Evolutionary conservation across 352 stramenopile species (phyloP).

Genomic region (Phytophthora citricola): DNA sequence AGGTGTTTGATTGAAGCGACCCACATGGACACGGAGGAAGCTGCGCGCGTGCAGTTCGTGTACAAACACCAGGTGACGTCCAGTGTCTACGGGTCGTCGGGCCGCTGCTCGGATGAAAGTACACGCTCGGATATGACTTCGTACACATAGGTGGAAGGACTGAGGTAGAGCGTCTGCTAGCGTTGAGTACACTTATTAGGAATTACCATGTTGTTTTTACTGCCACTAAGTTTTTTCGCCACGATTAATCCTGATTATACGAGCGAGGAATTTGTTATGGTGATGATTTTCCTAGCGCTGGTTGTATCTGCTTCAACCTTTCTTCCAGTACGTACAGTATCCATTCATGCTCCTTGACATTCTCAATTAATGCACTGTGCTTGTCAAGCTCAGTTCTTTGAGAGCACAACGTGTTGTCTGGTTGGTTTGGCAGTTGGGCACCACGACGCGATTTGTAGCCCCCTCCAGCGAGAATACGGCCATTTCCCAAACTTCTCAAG

Average conservation of each 20-base stretch:
- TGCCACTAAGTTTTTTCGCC: no score
- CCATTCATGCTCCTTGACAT: background rate
- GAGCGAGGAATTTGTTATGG: no score
- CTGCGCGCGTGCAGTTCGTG: slow-evolving; percentile 30
- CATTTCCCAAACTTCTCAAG: background rate
- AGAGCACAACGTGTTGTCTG: background rate
- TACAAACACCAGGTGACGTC: slow-evolving; percentile 23
- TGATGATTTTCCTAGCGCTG: no score
- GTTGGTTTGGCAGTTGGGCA: background rate
- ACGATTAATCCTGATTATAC: no score
- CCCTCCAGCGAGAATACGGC: background rate
- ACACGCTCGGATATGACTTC: slow-evolving; percentile 18
- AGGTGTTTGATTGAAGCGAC: slow-evolving; percentile 37
- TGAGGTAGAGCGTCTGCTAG: background rate
- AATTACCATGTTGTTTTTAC: background rate
- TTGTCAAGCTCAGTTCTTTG: background rate
- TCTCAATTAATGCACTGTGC: background rate
- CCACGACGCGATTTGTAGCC: background rate
- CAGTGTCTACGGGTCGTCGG: slow-evolving; percentile 25
- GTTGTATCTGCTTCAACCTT: background rate
- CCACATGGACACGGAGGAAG: slow-evolving; percentile 28
- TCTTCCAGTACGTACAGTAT: background rate
- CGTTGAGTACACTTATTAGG: slow-evolving; percentile 18
- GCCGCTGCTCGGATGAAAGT: slow-evolving; percentile 21
- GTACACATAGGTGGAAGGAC: background rate